Evolutionary conservation across 345 rosid species (phyloP), one percentile per base, ranked within the genome.

Genomic region (Cardamine chenopodiifolia): DNA sequence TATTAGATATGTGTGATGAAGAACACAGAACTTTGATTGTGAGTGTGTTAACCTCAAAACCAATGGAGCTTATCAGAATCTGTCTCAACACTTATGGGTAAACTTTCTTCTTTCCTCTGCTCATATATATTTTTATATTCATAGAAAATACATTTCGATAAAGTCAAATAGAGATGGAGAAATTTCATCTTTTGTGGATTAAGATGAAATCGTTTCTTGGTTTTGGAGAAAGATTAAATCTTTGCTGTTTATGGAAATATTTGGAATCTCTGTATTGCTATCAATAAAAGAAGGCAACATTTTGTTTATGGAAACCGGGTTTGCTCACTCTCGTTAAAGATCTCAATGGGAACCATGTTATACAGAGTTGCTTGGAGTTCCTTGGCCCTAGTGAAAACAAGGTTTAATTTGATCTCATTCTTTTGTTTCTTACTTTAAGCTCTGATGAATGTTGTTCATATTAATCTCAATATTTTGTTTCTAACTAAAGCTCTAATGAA

Each of bases 261-360:
- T 54, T 63, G 75, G 13, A 52, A 25, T n/a, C n/a, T n/a, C n/a
- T n/a, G n/a, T n/a, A n/a, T n/a, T n/a, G n/a, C n/a, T n/a, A n/a
- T n/a, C n/a, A n/a, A n/a, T n/a, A n/a, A n/a, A n/a, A n/a, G n/a
- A n/a, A n/a, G n/a, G n/a, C n/a, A n/a, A n/a, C n/a, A n/a, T n/a
- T n/a, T n/a, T n/a, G 25, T 23, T 23, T 23, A 23, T 23, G 25
- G 25, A 23, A 23, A 23, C 2, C 25, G 1, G 2, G 2, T 17
- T 79, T 88, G 77, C 86, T 86, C 13, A 79, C 84, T 77, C 90
- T 90, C 2, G 82, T 87, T 31, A 86, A 81, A 78, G 92, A 90
- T 76, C 77, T 88, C 68, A 90, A 90, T 79, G 97, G 97, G 29
- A 90, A 87, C 78, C 94, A 90, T 82, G 94, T 90, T 44, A 66